Evolutionary conservation across 2,329 filamentous ascomycete species (phyloP).

Genomic region (Epichloe uncinata): DNA sequence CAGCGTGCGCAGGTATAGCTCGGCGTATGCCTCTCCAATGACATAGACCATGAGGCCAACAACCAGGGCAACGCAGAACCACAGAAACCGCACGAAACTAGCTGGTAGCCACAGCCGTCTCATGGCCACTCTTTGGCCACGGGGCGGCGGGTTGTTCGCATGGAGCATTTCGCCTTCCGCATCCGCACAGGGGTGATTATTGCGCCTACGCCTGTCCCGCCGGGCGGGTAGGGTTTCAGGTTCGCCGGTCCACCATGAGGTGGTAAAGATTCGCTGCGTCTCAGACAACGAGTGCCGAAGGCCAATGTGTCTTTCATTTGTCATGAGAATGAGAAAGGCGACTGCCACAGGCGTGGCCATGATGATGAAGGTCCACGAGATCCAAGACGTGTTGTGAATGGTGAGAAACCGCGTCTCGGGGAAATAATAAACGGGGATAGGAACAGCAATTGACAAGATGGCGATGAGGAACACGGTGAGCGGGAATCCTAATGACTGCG

Average conservation of each 20-base stretch:
- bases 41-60: slow-evolving; percentile 53
- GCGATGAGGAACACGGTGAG: slow-evolving; percentile 50
- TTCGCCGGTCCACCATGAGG: slow-evolving; percentile 52
- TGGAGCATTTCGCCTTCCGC: slow-evolving; percentile 25
- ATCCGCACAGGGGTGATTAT: slow-evolving; percentile 18
- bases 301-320: slow-evolving; percentile 48
- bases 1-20: slow-evolving; percentile 53
- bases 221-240: slow-evolving; percentile 30
- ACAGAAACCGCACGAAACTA: slow-evolving; percentile 55
- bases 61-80: slow-evolving; percentile 52
- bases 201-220: slow-evolving; percentile 18
- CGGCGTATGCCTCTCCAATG: slow-evolving; percentile 55
- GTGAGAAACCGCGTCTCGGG: slow-evolving; percentile 40
- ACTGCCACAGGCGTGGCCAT: slow-evolving; percentile 58
- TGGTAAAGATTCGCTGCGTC: slow-evolving; percentile 54
- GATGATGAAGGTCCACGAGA: slow-evolving; percentile 55
- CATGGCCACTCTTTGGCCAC: slow-evolving; percentile 25
- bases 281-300: slow-evolving; percentile 49
- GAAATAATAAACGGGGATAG: slow-evolving; percentile 46
- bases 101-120: slow-evolving; percentile 46
- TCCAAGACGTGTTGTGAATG: slow-evolving; percentile 53
- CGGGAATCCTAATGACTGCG: slow-evolving; percentile 48
- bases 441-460: slow-evolving; percentile 42
- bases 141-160: slow-evolving; percentile 10
- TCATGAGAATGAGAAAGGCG: slow-evolving; percentile 49